A percentile compares a stretch with the other conserved stretches of the same genome.
phyloP scores from a whole-genome alignment of 306 rosid species.

The Rosa multiflora region DNA sequence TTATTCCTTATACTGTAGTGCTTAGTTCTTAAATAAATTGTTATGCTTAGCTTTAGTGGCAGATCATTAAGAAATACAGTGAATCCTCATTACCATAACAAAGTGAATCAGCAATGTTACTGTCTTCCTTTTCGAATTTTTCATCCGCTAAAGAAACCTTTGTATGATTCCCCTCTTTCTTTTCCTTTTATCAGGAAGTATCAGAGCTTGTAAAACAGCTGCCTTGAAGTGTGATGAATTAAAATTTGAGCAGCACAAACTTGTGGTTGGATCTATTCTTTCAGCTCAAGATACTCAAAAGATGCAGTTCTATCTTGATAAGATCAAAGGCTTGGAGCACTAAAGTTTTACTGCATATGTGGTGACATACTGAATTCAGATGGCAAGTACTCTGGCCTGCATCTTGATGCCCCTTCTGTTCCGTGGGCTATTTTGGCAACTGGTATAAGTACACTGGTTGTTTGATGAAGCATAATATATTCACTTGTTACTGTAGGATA shows the following conservation, averaged over 20 bases:
- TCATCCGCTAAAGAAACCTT: background rate
- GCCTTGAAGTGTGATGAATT: constrained; percentile 68
- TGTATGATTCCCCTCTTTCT: background rate
- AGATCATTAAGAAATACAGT: background rate
- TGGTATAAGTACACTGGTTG: background rate
- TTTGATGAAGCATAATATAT: background rate
- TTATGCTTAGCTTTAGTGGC: background rate
- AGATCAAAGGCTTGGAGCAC: constrained; percentile 63
- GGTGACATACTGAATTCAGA: background rate
- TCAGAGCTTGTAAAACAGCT: constrained; percentile 58
- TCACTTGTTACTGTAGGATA: background rate
- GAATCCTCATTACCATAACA: background rate
- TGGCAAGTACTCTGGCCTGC: constrained; percentile 6
- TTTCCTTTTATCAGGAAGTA: constrained; percentile 49
- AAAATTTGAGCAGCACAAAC: constrained; percentile 73
- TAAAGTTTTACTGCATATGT: constrained; percentile 19
- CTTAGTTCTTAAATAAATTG: background rate
- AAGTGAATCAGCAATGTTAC: background rate
- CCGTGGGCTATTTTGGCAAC: background rate
- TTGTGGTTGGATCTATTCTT: constrained; percentile 50
- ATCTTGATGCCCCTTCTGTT: background rate
- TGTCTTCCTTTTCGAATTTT: background rate
- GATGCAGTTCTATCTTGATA: constrained; percentile 61
- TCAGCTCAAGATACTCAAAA: constrained; percentile 45
- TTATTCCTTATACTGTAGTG: background rate